Percentiles rank a stretch among this genome's conserved stretches.
Conservation (phyloP, 2,329 filamentous ascomycete species). For the Fusarium chaquense region DNA sequence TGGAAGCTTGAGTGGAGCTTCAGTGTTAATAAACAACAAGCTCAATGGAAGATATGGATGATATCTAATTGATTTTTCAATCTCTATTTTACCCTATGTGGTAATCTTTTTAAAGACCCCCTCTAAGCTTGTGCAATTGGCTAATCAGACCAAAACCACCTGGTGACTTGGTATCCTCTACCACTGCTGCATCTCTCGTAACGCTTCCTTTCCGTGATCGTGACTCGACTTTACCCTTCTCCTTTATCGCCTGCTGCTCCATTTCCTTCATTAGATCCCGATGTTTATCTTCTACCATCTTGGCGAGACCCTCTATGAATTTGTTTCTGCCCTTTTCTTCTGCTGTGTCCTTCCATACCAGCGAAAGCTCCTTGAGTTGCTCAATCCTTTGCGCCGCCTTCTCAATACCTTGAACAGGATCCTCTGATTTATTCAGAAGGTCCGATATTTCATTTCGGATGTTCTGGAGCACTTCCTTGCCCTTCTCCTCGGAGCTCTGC, state of each 20-base stretch:
- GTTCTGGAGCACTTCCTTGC: slow-evolving; percentile 80
- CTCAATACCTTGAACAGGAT: slow-evolving; percentile 75
- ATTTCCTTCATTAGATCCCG: slow-evolving; percentile 65
- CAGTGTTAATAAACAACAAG: not conserved
- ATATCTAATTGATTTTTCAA: not conserved
- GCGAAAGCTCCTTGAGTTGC: slow-evolving; percentile 78
- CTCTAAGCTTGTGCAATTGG: slow-evolving; percentile 71
- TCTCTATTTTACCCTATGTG: not conserved
- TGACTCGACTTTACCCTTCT: slow-evolving; percentile 52
- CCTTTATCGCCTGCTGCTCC: slow-evolving; percentile 58
- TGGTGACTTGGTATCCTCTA: slow-evolving; percentile 58
- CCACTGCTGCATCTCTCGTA: slow-evolving; percentile 46
- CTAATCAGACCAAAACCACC: slow-evolving; percentile 71
- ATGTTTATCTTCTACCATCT: slow-evolving; percentile 82
- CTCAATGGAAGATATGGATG: not conserved
- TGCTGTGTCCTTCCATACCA: slow-evolving; percentile 95
- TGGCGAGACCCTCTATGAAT: slow-evolving; percentile 85
- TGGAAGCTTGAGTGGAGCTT: not conserved
- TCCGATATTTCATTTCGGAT: slow-evolving; percentile 78
- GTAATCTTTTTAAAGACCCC: slow-evolving; percentile 57
- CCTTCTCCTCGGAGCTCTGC: slow-evolving; percentile 85
- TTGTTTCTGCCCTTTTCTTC: slow-evolving; percentile 88
- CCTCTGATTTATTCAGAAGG: slow-evolving; percentile 69
- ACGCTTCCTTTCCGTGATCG: slow-evolving; percentile 54
- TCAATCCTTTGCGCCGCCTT: slow-evolving; percentile 80